Evolutionary conservation across 192 early-diverging fungal species (phyloP).

Genomic region (Obelidium mucronatum): DNA sequence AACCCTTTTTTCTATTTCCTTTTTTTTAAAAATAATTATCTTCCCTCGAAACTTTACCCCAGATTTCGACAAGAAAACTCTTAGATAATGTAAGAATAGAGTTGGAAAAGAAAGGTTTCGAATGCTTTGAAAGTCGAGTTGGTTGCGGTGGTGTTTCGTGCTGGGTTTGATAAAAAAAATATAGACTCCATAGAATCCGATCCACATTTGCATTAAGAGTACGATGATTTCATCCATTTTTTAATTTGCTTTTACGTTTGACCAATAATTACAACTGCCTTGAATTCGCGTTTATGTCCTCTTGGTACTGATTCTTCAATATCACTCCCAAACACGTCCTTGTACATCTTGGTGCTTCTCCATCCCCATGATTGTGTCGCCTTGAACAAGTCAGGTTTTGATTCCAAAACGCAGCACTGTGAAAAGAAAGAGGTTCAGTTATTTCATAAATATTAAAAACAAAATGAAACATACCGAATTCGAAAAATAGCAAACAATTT

Average conservation of each 20-base stretch:
- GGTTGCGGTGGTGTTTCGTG: constrained; percentile 44
- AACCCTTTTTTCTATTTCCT: not conserved
- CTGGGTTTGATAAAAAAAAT: too few relatives aligned
- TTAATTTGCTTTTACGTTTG: too few relatives aligned
- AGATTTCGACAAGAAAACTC: not conserved
- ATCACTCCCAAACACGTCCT: constrained; percentile 43
- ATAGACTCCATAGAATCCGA: too few relatives aligned
- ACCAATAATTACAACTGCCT: too few relatives aligned
- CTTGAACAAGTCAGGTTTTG: constrained; percentile 52
- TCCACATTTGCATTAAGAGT: too few relatives aligned
- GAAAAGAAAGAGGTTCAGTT: not conserved
- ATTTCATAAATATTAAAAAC: not conserved
- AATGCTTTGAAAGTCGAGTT: constrained; percentile 75
- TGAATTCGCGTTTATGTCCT: too few relatives aligned
- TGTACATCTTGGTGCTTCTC: constrained; percentile 48
- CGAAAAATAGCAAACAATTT: constrained; percentile 45
- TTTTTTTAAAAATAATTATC: not conserved
- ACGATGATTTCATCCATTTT: too few relatives aligned
- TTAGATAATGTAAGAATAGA: constrained; percentile 54
- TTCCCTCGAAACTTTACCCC: constrained; percentile 20
- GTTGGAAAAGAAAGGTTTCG: constrained; percentile 68
- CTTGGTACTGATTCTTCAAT: too few relatives aligned
- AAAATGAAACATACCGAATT: not conserved
- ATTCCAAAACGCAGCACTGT: constrained; percentile 46
- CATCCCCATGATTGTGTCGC: constrained; percentile 54